Evolutionary conservation across 257 asterid genomes (phyloP).

Genomic region (Capsicum chinense): DNA sequence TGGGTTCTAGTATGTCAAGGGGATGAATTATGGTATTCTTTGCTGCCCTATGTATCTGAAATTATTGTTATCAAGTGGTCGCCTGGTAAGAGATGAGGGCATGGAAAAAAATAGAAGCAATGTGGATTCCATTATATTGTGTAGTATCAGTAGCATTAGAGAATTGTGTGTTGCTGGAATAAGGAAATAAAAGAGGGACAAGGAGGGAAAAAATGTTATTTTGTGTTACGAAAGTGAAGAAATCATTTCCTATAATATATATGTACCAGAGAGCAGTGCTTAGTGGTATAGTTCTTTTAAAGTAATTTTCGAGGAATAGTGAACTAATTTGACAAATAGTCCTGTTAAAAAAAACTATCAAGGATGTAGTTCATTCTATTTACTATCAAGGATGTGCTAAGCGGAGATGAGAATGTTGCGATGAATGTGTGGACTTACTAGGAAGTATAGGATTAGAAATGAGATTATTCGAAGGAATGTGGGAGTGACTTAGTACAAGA

Average conservation of each 20-base stretch:
- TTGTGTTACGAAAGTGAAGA: neutral
- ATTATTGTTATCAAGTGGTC: neutral
- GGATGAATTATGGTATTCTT: neutral
- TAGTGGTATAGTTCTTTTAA: neutral
- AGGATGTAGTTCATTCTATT: neutral
- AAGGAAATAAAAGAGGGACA: neutral
- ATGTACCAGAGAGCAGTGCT: neutral
- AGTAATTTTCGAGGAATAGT: neutral
- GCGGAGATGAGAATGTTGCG: too few species aligned
- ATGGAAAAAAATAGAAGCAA: neutral
- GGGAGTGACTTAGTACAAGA: too few species aligned
- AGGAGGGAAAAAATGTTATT: neutral
- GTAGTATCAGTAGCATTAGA: neutral
- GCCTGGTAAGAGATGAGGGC: neutral
- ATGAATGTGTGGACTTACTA: too few species aligned
- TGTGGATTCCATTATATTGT: constrained; percentile 1
- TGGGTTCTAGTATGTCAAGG: neutral
- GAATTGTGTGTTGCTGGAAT: constrained; percentile 17
- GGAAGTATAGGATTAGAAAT: too few species aligned
- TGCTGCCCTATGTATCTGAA: neutral
- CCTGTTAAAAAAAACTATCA: neutral
- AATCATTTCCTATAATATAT: constrained; percentile 13
- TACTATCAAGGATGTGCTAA: neutral
- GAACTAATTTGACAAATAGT: neutral
- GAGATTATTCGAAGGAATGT: too few species aligned